Evolutionary conservation across 768 basidiomycete species (phyloP).

Genomic region (Tephrocybe sp.): DNA sequence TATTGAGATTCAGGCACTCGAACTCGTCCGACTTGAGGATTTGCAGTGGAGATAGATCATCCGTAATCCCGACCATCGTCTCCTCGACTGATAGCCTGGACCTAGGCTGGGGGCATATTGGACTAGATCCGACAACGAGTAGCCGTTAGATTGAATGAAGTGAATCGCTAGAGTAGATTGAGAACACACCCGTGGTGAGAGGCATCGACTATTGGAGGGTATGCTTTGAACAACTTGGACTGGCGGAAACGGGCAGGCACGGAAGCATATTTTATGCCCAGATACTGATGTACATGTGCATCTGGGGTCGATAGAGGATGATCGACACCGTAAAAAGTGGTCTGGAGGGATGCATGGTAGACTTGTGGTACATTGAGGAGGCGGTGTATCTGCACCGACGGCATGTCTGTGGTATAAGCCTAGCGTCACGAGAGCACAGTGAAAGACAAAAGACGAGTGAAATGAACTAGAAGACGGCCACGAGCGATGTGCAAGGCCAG

Average conservation of each 20-base stretch:
- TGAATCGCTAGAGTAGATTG: background rate
- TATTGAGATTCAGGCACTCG: constrained; percentile 78
- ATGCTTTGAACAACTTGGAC: constrained; percentile 59
- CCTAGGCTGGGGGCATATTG: constrained; percentile 71
- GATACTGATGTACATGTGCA: constrained; percentile 64
- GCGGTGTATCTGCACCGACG: constrained; percentile 22
- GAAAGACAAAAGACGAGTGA: constrained; percentile 2
- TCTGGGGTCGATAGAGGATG: constrained; percentile 60
- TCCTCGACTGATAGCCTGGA: constrained; percentile 51
- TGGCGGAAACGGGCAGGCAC: constrained; percentile 77
- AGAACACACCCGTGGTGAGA: constrained; percentile 62
- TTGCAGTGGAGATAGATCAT: constrained; percentile 54
- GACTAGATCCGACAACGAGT: constrained; percentile 37
- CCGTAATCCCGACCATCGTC: constrained; percentile 57
- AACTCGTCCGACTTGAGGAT: constrained; percentile 68
- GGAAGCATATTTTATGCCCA: constrained; percentile 76
- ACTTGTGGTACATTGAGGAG: constrained; percentile 31
- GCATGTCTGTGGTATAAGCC: constrained; percentile 24
- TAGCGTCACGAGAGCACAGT: constrained; percentile 4
- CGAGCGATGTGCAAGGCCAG: constrained; percentile 8
- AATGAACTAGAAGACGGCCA: constrained; percentile 11
- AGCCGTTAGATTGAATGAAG: background rate
- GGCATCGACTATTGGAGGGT: constrained; percentile 60
- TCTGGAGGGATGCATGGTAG: constrained; percentile 54
- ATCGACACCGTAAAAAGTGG: constrained; percentile 66